Evolutionary conservation across 495 filamentous ascomycete species (phyloP).

Genomic region (Penicillium desertorum): DNA sequence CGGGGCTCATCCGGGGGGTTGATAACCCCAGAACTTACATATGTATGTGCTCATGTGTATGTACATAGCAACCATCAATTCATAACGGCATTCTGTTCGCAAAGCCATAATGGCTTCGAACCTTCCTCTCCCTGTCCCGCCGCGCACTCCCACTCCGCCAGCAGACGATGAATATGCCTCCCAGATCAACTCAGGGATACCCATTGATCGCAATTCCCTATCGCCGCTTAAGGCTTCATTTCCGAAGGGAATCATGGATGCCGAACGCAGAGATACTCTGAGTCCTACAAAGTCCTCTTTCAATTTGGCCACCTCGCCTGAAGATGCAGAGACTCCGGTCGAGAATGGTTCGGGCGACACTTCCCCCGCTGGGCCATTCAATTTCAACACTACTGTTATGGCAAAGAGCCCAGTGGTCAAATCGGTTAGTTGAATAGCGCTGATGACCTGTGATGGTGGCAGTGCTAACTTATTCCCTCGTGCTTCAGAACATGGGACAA

Average conservation of each 20-base stretch:
- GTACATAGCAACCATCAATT: conserved; percentile 9
- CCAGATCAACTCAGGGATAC: conserved; percentile 35
- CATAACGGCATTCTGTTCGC: conserved; percentile 11
- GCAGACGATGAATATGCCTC: conserved; percentile 47
- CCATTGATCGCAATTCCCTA: conserved; percentile 60
- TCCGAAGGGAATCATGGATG: conserved; percentile 31
- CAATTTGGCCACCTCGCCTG: conserved; percentile 37
- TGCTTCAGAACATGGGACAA: conserved; percentile 72
- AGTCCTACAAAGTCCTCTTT: conserved; percentile 46
- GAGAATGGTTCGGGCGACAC: conserved; percentile 44
- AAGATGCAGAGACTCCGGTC: conserved; percentile 37
- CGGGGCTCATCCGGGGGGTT: conserved; percentile 6
- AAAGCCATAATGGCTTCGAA: conserved; percentile 52
- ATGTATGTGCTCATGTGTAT: conserved; percentile 2
- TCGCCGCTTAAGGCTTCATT: conserved; percentile 61
- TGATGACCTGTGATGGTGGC: neutral
- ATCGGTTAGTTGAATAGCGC: conserved; percentile 57
- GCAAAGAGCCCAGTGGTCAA: conserved; percentile 73
- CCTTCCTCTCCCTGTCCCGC: conserved; percentile 62
- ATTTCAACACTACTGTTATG: conserved; percentile 84
- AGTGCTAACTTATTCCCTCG: conserved; percentile 13
- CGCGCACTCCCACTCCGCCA: conserved; percentile 68
- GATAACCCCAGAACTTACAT: neutral
- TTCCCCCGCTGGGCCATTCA: conserved; percentile 67
- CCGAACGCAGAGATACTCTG: conserved; percentile 32